Evolutionary conservation across 768 basidiomycete genomes (phyloP).

Genomic region (Cantharellus cinnabarinus): DNA sequence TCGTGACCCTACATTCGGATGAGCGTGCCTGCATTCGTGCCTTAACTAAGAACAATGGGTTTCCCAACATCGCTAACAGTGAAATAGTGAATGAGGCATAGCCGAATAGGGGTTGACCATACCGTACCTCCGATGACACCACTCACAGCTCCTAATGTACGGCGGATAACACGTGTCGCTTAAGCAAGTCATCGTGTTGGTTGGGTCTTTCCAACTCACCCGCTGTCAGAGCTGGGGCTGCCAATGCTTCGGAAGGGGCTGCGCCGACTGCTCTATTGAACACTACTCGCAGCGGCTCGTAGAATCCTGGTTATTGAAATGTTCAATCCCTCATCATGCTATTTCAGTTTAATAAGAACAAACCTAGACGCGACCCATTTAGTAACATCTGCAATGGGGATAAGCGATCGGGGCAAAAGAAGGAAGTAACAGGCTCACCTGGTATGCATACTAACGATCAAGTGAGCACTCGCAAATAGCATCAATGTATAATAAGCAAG

Average conservation of each 20-base stretch:
- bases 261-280: constrained; percentile 53
- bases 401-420: background rate
- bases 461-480: background rate
- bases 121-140: constrained; percentile 72
- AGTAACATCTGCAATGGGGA: constrained; percentile 45
- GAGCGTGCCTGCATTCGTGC: constrained; percentile 77
- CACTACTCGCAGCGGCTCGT: constrained; percentile 67
- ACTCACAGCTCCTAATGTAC: constrained; percentile 45
- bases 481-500: constrained; percentile 6
- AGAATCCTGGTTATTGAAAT: constrained; percentile 46
- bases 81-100: constrained; percentile 16
- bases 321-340: too few relatives aligned
- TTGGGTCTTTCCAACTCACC: constrained; percentile 23
- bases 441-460: constrained; percentile 57
- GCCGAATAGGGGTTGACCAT: background rate
- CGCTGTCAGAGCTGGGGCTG: constrained; percentile 47
- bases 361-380: constrained; percentile 80
- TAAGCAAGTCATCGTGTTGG: too few relatives aligned
- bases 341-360: constrained; percentile 2
- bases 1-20: background rate
- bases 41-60: constrained; percentile 87
- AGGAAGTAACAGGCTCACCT: constrained; percentile 26
- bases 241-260: constrained; percentile 32
- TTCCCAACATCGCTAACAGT: constrained; percentile 46
- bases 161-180: too few relatives aligned